Evolutionary conservation across 148 eudicot genomes (phyloP), one percentile per base, ranked within the genome.

Genomic region (Camellia japonica): DNA sequence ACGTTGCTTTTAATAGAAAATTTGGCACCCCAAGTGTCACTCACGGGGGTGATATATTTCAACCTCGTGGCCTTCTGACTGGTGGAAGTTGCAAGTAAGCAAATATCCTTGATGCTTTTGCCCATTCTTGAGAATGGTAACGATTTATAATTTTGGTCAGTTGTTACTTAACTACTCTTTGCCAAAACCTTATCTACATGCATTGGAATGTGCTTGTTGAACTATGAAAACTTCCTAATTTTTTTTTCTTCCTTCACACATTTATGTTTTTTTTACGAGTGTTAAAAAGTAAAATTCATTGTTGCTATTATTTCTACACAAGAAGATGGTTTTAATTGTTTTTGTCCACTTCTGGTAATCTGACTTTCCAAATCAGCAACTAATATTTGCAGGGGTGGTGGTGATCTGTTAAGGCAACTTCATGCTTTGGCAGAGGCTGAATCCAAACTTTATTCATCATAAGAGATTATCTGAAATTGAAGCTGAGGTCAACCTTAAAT

Each of bases 51-150:
- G 99, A 97, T 74, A 81, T 97, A 74, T 94, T 92, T 90, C 97
- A 92, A 84, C 99, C 99, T 68, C 91, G 99, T 87, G 99, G 99
- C 79, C 94, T 94, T 83, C 83, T 97, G 74, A 97, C 99, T 65
- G 99, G 99, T 87, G 99, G 99, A 72, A 94, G 98, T 85, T 98
- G 99, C 82, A 92, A 90, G 99, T 97, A 86, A 72, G 87, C 5
- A 62, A 69, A 18, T 3, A 23, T 56, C 14, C 55, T 51, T 55
- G 74, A 43, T 80, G 56, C 76, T 19, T 51, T 65, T 55, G 1
- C 65, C 6, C 0, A 4, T 20, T 70, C 49, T 18, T 43, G 74
- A 55, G 12, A 30, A 59, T 60, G 52, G 49, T 43, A 18, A 59
- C 38, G 30, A 51, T 38, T 49, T 68, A 5, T 64, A 44, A 4